Conservation (phyloP, 2,329 filamentous ascomycete genomes). For the Kalmusia sp. region DNA sequence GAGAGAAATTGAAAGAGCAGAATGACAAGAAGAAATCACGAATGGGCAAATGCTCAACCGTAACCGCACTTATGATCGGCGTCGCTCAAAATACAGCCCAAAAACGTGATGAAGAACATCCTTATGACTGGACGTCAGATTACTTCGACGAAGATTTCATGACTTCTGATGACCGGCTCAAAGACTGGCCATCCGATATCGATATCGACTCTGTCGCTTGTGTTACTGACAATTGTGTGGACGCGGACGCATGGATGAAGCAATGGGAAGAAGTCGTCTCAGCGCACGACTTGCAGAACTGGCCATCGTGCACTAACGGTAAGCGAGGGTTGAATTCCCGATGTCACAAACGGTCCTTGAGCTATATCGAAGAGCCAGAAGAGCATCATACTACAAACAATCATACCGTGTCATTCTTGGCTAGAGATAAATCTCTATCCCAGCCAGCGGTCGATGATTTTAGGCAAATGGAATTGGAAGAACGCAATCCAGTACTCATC, state of each 20-base stretch:
- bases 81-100: conserved; percentile 1
- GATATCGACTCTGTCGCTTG: conserved; percentile 10
- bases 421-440: too few relatives aligned
- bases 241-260: conserved; percentile 9
- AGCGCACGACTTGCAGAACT: background rate
- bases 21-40: conserved; percentile 13
- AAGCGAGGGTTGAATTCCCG: background rate
- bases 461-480: conserved; percentile 9
- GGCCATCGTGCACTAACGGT: background rate
- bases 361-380: too few relatives aligned
- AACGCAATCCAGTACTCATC: conserved; percentile 8
- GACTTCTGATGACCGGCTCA: conserved; percentile 10
- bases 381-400: too few relatives aligned
- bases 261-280: conserved; percentile 8
- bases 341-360: background rate
- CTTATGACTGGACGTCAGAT: conserved; percentile 13
- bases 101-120: conserved; percentile 11
- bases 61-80: conserved; percentile 8
- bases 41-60: conserved; percentile 6
- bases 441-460: too few relatives aligned
- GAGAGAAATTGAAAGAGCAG: conserved; percentile 7
- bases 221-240: background rate
- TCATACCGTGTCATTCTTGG: too few relatives aligned
- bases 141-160: conserved; percentile 14
- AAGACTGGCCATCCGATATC: conserved; percentile 11